phyloP scores from a whole-genome alignment of 1,139 yeast species.

The Pneumocystis wakefieldiae region DNA sequence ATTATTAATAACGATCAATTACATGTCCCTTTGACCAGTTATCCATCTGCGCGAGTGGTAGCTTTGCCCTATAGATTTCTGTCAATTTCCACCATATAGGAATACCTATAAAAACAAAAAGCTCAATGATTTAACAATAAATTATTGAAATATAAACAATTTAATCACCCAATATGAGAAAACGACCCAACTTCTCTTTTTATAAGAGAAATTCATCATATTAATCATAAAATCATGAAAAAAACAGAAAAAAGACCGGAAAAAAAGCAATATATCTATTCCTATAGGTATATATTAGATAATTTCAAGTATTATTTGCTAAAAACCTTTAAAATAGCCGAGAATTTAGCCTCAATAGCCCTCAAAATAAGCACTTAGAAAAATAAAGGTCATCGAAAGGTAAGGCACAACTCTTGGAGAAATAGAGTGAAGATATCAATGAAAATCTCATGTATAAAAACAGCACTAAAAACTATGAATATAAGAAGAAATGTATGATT shows the following conservation, averaged over 20 bases:
- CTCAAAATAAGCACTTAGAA: too few relatives aligned
- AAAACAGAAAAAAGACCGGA: background rate
- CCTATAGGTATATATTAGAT: too few relatives aligned
- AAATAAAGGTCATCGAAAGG: too few relatives aligned
- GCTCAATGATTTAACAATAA: background rate
- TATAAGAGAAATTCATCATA: background rate
- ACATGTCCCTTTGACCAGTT: constrained; percentile 26
- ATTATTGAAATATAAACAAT: background rate
- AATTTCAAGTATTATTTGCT: too few relatives aligned
- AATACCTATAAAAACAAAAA: constrained; percentile 37
- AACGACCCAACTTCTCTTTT: background rate
- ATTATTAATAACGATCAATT: constrained; percentile 43
- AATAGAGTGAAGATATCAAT: background rate
- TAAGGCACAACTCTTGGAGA: too few relatives aligned
- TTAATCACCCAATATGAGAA: background rate
- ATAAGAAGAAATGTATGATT: too few relatives aligned
- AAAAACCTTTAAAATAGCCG: too few relatives aligned
- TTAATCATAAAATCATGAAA: background rate
- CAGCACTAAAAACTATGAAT: too few relatives aligned
- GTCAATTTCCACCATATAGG: constrained; percentile 67
- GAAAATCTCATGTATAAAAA: background rate
- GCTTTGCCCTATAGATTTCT: constrained; percentile 55
- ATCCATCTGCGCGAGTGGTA: constrained; percentile 45
- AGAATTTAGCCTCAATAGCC: too few relatives aligned
- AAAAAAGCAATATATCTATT: background rate